A percentile compares a stretch with the other conserved stretches of the same genome.
These are phyloP conservation scores for Backusella sp. DNA, from an alignment of 192 early-diverging fungal species.

Conservation along the genomic window DNA sequence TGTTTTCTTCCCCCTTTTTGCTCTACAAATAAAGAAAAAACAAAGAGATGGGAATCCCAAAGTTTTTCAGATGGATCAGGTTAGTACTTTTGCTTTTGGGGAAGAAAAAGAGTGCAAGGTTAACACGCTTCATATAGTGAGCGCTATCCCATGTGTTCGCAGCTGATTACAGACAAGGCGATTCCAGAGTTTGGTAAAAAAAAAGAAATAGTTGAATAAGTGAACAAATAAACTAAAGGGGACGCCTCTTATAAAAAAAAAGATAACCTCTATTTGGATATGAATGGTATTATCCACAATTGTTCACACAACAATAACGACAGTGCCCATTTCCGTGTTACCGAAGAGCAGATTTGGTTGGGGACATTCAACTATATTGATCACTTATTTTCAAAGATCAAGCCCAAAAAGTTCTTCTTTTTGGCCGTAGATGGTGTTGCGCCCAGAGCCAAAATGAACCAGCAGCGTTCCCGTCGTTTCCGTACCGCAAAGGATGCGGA, in stretches of 20 bases:
- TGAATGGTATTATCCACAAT: constrained; percentile 99
- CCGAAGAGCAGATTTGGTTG: constrained; percentile 92
- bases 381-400: constrained; percentile 87
- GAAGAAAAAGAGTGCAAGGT: not conserved
- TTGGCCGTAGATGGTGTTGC: constrained; percentile 96
- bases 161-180: constrained; percentile 84
- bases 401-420: constrained; percentile 92
- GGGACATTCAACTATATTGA: constrained; percentile 97
- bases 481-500: constrained; percentile 86
- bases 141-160: constrained; percentile 92
- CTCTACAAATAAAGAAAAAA: not conserved
- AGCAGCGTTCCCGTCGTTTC: constrained; percentile 96
- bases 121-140: constrained; percentile 53
- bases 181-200: constrained; percentile 91
- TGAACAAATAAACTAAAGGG: not conserved
- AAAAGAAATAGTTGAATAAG: not conserved
- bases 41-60: constrained; percentile 74
- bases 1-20: not conserved
- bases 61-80: constrained; percentile 98
- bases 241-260: not conserved
- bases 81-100: constrained; percentile 27
- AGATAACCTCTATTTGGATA: constrained; percentile 97
- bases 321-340: constrained; percentile 82
- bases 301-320: constrained; percentile 93
- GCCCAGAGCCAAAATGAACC: constrained; percentile 99